A percentile compares a stretch with the other conserved stretches of the same genome.
Conservation (phyloP, 139 green algal species). For the Spirogloea muscicola region DNA sequence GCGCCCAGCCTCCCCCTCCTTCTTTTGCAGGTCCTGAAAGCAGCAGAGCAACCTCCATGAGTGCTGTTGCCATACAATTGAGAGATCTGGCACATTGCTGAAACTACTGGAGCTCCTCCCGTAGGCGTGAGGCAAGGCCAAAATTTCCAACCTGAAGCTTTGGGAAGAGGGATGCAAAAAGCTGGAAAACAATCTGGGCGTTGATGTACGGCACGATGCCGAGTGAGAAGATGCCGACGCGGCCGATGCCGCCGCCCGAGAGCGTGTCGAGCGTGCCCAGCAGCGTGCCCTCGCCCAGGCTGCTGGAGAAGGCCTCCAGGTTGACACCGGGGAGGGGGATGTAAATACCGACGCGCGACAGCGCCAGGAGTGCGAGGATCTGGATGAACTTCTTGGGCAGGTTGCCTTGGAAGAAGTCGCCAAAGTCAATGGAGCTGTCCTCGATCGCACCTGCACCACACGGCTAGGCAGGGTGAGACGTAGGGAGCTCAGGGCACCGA, state of each 20-base stretch:
- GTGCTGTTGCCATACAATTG: no score
- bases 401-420: constrained; percentile 39
- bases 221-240: constrained; percentile 91
- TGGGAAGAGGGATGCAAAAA: constrained; percentile 13
- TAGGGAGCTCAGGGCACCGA: no score
- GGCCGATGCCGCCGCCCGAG: constrained; percentile 61
- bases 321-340: constrained; percentile 72
- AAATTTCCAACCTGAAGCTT: no score
- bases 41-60: no score
- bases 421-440: constrained; percentile 3
- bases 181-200: constrained; percentile 81
- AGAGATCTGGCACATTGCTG: not conserved
- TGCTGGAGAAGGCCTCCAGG: constrained; percentile 24
- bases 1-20: constrained; percentile 85
- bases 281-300: constrained; percentile 57
- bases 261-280: constrained; percentile 93
- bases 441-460: no score
- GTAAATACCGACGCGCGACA: constrained; percentile 89
- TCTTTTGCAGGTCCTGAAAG: constrained; percentile 72
- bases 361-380: constrained; percentile 65
- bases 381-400: constrained; percentile 52
- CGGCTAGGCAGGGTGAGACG: no score
- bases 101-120: not conserved
- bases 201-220: constrained; percentile 99
- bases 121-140: not conserved